Base-by-base conservation (phyloP, 1,284 basidiomycete species). In the Boletus calvinii region DNA sequence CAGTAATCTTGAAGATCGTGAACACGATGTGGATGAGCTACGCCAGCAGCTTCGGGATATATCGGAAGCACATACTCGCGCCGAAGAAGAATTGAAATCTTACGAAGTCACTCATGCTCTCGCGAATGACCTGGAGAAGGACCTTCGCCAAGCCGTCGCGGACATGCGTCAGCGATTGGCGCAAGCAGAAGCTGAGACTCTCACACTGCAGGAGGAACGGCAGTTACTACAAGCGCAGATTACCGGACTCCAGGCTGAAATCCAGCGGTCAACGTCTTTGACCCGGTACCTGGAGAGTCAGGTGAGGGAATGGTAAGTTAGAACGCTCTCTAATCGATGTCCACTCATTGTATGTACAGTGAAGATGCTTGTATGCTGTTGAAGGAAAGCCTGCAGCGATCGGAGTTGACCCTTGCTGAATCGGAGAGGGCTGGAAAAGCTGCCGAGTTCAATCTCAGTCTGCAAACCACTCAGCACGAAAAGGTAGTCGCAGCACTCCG, bases 401-500 rank as follows among this genome's bases (percentile, higher is more conserved):
- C 73, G 13, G 76, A 72, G 18, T 62, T 70, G 30, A 72, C 77
- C 42, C 68, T 80, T 24, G 73, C 76, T 11, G 73, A 70, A 30
- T 76, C 79, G 15, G 81, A 89, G 59, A 83, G 83, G 61, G 72
- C 75, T 7, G 74, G 75, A 32, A 83, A 84, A 59, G 74, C 76
- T 15, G 79, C 83, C 0, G 83, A 89, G 61, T 77, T 86, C 52
- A 81, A 82, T 54, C 74, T 87, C 41, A 77, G 78, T 47, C 69
- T 90, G 51, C 80, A 83, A 60, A 71, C 69, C 24, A 77, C 80
- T 13, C 84, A 88, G 53, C 80, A 86, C 52, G 83, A 84, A 54
- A 80, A 85, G 40, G 78, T 82, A 44, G 72, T 83, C 41, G 62
- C 77, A 12, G 74, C 78, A 43, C 73, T 88, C 34, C 78, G 79